Conservation (phyloP, 225 moss, liverwort and hornwort genomes). For the Pseudisothecium myosuroides region DNA sequence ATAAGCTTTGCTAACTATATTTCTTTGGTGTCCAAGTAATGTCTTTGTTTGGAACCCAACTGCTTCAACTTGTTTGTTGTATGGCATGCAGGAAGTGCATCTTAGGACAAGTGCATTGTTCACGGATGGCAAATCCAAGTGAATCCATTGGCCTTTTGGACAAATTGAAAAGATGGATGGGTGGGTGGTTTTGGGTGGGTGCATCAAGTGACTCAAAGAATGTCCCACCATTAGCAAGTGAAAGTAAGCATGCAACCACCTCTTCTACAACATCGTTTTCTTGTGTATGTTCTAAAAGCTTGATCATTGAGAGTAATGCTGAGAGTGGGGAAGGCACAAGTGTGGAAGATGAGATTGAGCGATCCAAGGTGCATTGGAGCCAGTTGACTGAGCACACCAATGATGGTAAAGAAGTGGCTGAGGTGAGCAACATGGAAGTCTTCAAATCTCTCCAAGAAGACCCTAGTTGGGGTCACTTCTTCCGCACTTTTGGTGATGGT, state of each 20-base stretch:
- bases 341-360: too few relatives aligned
- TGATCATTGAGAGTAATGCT: not conserved
- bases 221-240: not conserved
- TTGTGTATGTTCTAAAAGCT: rapidly evolving
- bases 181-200: not conserved
- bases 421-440: too few relatives aligned
- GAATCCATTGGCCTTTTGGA: not conserved
- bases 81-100: not conserved
- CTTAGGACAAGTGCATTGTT: not conserved
- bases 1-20: too few relatives aligned
- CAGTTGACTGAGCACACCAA: rapidly evolving
- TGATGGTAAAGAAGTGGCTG: too few relatives aligned
- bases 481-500: too few relatives aligned
- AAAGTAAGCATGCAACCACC: not conserved
- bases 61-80: too few relatives aligned
- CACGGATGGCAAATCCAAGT: not conserved
- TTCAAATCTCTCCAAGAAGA: too few relatives aligned
- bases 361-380: too few relatives aligned
- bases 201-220: not conserved
- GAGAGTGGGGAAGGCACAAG: not conserved
- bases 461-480: rapidly evolving
- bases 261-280: rapidly evolving
- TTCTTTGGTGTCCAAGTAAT: too few relatives aligned
- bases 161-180: not conserved
- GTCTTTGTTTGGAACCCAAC: too few relatives aligned